Percentiles rank a stretch among this genome's conserved stretches.
Evolutionary conservation across 2,329 filamentous ascomycete species (phyloP).

Genomic region (Fusarium cicatricum): DNA sequence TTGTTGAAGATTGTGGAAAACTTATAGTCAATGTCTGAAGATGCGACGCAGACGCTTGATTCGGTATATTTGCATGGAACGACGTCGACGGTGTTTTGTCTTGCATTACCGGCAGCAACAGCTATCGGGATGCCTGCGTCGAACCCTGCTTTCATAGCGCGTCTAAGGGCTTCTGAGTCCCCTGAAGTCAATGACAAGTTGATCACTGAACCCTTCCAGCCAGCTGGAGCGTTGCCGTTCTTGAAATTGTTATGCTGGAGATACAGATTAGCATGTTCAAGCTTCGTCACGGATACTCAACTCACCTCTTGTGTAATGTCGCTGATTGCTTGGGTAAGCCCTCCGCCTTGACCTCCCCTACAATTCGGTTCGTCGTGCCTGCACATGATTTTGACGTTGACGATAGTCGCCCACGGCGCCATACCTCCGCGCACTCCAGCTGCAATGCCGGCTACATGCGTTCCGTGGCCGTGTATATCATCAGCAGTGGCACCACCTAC

Average conservation of each 20-base stretch:
- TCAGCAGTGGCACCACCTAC: too few relatives aligned
- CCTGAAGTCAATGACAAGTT: constrained; percentile 2
- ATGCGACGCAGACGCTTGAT: too few relatives aligned
- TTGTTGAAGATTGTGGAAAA: too few relatives aligned
- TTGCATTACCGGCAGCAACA: constrained; percentile 7
- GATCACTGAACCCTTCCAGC: constrained; percentile 3
- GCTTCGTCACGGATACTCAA: too few relatives aligned
- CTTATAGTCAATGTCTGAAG: too few relatives aligned
- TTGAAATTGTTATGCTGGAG: background rate
- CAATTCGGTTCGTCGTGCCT: background rate
- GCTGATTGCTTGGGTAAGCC: too few relatives aligned
- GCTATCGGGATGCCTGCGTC: constrained; percentile 7
- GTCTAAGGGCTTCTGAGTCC: background rate
- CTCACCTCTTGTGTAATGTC: too few relatives aligned
- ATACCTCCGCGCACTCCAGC: background rate
- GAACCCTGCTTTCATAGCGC: background rate
- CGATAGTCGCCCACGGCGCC: background rate
- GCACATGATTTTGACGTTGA: background rate
- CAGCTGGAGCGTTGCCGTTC: background rate
- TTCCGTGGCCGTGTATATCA: background rate
- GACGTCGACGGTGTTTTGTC: too few relatives aligned
- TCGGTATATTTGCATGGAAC: too few relatives aligned
- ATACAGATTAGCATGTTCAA: too few relatives aligned
- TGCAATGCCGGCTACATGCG: background rate
- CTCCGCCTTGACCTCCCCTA: background rate